Conservation (phyloP, 148 eudicot species). For the Bassia scoparia region DNA sequence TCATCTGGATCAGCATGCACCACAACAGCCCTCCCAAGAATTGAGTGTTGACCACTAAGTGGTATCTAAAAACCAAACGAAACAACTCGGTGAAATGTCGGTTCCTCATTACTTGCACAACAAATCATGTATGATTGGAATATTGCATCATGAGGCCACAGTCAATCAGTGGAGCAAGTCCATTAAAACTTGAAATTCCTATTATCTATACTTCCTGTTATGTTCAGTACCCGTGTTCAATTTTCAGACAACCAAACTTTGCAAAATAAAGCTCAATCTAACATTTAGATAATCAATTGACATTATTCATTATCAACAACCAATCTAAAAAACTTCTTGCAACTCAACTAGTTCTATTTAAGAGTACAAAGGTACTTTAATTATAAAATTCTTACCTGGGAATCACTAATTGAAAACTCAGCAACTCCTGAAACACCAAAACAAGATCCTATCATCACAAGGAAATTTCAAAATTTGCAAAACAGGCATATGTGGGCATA, state of each 20-base stretch:
- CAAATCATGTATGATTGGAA: not conserved
- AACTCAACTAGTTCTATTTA: not conserved
- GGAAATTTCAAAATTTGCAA: too few species aligned
- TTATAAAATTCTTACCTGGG: too few species aligned
- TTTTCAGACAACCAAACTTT: not conserved
- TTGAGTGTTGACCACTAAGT: conserved; percentile 68
- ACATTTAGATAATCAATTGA: not conserved
- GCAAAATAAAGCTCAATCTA: not conserved
- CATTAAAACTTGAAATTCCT: not conserved
- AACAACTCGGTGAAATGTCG: not conserved
- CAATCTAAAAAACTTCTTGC: not conserved
- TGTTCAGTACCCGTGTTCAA: not conserved
- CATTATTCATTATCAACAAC: not conserved
- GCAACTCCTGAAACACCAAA: too few species aligned
- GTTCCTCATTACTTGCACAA: not conserved
- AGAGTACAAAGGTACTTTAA: not conserved
- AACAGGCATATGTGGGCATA: too few species aligned
- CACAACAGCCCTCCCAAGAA: conserved; percentile 89
- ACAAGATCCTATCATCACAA: too few species aligned
- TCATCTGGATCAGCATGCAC: conserved; percentile 94
- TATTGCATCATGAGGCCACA: not conserved
- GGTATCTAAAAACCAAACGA: conserved; percentile 46
- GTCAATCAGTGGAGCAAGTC: not conserved
- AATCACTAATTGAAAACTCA: too few species aligned
- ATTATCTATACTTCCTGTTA: not conserved